Percentiles rank a stretch among this genome's conserved stretches.
Conservation (phyloP, 805 yeast species). For the Hanseniaspora lindneri region DNA sequence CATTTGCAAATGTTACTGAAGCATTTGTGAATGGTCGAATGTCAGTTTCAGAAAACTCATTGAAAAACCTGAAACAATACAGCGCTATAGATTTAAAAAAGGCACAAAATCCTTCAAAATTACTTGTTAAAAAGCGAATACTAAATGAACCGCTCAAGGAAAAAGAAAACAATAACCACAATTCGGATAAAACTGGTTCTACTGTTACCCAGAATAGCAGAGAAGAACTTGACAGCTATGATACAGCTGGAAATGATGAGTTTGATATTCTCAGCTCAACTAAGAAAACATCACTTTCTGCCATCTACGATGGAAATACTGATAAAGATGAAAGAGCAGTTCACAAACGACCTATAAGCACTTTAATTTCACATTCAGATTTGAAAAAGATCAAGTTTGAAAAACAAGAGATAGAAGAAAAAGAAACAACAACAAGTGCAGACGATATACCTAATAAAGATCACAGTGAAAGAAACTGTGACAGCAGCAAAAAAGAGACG, state of each 20-base stretch:
- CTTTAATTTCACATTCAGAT: slow-evolving; percentile 1
- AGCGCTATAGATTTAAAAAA: background rate
- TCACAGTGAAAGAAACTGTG: background rate
- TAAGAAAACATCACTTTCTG: background rate
- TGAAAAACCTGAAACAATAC: slow-evolving; percentile 5
- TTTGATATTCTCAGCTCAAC: background rate
- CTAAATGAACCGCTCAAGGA: background rate
- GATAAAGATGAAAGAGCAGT: background rate
- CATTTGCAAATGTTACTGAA: slow-evolving; percentile 29
- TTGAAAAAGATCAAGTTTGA: slow-evolving; percentile 3
- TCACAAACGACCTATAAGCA: slow-evolving; percentile 5
- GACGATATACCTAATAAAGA: background rate
- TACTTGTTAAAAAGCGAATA: background rate
- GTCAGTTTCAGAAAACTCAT: slow-evolving; percentile 2
- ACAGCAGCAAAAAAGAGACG: background rate
- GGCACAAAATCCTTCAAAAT: background rate
- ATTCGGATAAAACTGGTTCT: too few species aligned
- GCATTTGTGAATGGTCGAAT: slow-evolving; percentile 19
- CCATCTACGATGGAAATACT: background rate
- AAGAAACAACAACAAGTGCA: background rate
- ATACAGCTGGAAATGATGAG: background rate
- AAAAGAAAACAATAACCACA: background rate
- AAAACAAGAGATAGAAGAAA: background rate
- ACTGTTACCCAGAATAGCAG: too few species aligned
- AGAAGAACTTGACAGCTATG: background rate